Conservation (phyloP, 257 asterid species). For the Cynanchum wilfordii region DNA sequence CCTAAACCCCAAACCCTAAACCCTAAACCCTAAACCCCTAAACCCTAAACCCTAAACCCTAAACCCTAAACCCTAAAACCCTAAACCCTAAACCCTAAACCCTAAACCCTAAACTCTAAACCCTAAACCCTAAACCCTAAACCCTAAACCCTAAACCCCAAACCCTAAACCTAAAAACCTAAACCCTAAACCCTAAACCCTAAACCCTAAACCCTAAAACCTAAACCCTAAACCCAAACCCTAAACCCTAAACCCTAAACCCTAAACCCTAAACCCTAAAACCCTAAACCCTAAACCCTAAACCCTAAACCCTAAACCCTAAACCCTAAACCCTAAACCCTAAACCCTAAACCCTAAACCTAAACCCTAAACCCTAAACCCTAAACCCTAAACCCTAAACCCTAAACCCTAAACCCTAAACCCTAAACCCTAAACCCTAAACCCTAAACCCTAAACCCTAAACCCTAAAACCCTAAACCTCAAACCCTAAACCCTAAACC, state of each 20-base stretch:
- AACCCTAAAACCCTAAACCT: not conserved
- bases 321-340: constrained; percentile 15
- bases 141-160: no score
- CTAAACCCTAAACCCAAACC: not conserved
- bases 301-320: constrained; percentile 10
- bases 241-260: constrained; percentile 10
- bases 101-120: no score
- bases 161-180: no score
- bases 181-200: no score
- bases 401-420: not conserved
- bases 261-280: no score
- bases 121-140: no score
- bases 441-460: constrained; percentile 5
- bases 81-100: not conserved
- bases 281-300: not conserved
- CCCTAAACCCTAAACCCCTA: no score
- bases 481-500: not conserved
- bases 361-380: not conserved
- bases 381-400: constrained; percentile 7
- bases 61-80: not conserved
- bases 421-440: constrained; percentile 3
- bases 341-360: not conserved
- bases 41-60: not conserved
- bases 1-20: not conserved
- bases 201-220: no score